Percentiles rank a stretch among this genome's conserved stretches.
Conservation (phyloP, 2,329 filamentous ascomycete species). For the Drechslerella dactyloides region DNA sequence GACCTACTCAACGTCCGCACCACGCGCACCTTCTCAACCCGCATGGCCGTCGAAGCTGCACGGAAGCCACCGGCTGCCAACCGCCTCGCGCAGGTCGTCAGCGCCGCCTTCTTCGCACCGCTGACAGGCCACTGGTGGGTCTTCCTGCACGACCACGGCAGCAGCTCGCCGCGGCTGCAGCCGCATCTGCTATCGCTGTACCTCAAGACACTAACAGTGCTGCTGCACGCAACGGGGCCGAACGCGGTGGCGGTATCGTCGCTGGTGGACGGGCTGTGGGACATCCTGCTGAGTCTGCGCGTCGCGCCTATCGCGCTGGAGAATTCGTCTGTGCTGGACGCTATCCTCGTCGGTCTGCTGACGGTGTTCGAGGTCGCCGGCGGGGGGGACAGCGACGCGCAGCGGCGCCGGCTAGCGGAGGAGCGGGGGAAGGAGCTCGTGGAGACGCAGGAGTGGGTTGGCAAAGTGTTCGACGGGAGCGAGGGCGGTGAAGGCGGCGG, state of each 20-base stretch:
- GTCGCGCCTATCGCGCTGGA: constrained; percentile 62
- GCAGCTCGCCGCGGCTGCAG: constrained; percentile 65
- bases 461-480: constrained; percentile 71
- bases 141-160: constrained; percentile 64
- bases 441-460: constrained; percentile 87
- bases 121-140: constrained; percentile 80
- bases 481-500: constrained; percentile 47
- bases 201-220: constrained; percentile 81
- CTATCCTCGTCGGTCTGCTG: constrained; percentile 78
- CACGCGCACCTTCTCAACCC: constrained; percentile 74
- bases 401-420: constrained; percentile 69
- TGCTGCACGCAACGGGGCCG: constrained; percentile 82
- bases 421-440: constrained; percentile 77
- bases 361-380: constrained; percentile 82
- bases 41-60: constrained; percentile 70
- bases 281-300: constrained; percentile 73
- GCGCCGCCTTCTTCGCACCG: constrained; percentile 82
- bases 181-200: constrained; percentile 78
- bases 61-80: constrained; percentile 57
- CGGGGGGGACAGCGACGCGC: constrained; percentile 70
- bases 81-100: constrained; percentile 72
- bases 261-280: constrained; percentile 83
- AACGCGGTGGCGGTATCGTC: constrained; percentile 76
- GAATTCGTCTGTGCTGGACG: constrained; percentile 72
- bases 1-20: constrained; percentile 79